These are phyloP conservation scores for Leishmania major DNA, from an alignment of 208 protist genomes.

Conservation along the genomic window DNA sequence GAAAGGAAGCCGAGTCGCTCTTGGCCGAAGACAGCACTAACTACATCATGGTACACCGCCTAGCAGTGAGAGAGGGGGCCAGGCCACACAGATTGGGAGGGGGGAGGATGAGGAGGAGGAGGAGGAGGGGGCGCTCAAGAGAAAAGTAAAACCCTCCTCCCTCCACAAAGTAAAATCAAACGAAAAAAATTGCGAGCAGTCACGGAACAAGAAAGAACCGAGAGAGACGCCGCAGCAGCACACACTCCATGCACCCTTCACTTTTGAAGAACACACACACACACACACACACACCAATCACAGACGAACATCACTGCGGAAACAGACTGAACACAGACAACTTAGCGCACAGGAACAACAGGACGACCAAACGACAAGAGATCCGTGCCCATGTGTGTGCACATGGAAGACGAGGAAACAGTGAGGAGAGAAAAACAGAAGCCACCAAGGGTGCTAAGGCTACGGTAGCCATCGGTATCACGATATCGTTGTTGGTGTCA, in stretches of 20 bases:
- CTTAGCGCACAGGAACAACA: not conserved
- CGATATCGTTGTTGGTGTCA: not conserved
- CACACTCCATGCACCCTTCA: not conserved
- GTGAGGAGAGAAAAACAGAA: not conserved
- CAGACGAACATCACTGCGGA: not conserved
- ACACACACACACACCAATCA: not conserved
- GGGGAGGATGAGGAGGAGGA: not conserved
- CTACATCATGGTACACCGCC: not conserved
- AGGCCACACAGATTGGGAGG: not conserved
- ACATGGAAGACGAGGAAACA: not conserved
- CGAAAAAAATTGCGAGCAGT: not conserved
- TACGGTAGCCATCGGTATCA: not conserved
- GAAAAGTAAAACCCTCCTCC: too few relatives aligned
- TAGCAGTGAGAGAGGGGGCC: not conserved
- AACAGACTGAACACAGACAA: too few relatives aligned
- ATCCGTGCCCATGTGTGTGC: not conserved
- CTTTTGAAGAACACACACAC: not conserved
- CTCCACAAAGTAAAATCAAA: not conserved
- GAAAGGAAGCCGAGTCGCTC: not conserved
- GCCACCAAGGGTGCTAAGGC: not conserved
- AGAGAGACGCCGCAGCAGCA: not conserved
- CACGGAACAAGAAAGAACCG: not conserved
- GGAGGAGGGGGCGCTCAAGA: not conserved
- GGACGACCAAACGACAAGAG: not conserved
- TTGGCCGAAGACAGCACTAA: not conserved